Conservation (phyloP, 2,329 filamentous ascomycete species). For the Diaporthe sp. region DNA sequence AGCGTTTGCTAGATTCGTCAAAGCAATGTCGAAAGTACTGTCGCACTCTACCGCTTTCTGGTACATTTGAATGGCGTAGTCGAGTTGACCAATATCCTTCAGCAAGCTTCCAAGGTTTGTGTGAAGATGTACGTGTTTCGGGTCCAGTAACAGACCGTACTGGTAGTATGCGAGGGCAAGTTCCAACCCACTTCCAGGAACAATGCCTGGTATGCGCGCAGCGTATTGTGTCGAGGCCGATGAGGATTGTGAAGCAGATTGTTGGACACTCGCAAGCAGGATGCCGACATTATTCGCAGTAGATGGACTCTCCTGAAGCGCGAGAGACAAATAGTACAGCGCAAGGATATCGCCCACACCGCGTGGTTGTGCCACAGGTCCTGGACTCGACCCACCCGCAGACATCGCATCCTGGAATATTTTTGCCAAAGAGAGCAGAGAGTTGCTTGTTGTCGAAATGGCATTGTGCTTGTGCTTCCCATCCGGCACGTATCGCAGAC, state of each 20-base stretch:
- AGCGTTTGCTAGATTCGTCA: conserved; percentile 96
- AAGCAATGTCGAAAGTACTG: conserved; percentile 93
- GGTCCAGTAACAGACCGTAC: conserved; percentile 89
- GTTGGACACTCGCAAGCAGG: conserved; percentile 93
- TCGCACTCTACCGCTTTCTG: conserved; percentile 94
- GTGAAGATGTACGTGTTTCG: conserved; percentile 93
- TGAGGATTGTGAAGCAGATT: conserved; percentile 60
- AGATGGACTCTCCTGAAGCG: conserved; percentile 94
- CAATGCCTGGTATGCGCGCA: conserved; percentile 78
- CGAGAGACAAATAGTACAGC: conserved; percentile 94
- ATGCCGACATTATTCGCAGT: conserved; percentile 99
- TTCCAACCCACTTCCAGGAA: conserved; percentile 87
- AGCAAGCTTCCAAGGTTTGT: conserved; percentile 95
- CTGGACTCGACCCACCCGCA: conserved; percentile 71
- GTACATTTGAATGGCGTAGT: conserved; percentile 96
- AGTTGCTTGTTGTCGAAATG: conserved; percentile 95
- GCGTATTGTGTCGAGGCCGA: conserved; percentile 48
- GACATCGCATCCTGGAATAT: conserved; percentile 98
- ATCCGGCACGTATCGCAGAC: conserved; percentile 79
- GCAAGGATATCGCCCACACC: conserved; percentile 93
- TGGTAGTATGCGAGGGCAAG: conserved; percentile 95
- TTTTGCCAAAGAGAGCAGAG: conserved; percentile 92
- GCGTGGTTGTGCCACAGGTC: conserved; percentile 72
- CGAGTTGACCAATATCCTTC: conserved; percentile 95
- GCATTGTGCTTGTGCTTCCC: conserved; percentile 82